Percentiles rank a stretch among this genome's conserved stretches.
Conservation (phyloP, 768 basidiomycete genomes). For the Tylopilus balloui region DNA sequence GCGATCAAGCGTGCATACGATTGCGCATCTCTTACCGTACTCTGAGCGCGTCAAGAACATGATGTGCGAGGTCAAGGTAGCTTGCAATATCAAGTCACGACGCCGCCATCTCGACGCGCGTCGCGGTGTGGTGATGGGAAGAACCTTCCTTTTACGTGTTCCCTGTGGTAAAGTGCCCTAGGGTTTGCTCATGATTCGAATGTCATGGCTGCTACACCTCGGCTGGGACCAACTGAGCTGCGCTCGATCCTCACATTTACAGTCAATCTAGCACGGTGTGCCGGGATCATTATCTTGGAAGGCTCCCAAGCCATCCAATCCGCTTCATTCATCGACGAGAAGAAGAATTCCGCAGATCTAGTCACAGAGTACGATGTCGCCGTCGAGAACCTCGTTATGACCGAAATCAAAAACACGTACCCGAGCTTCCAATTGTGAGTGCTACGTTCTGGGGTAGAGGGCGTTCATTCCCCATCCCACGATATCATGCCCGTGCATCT, state of each 20-base stretch:
- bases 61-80: conserved; percentile 18
- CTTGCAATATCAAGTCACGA: conserved; percentile 4
- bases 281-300: conserved; percentile 69
- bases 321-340: conserved; percentile 59
- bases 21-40: conserved; percentile 54
- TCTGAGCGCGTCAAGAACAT: conserved; percentile 97
- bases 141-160: conserved; percentile 21
- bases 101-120: conserved; percentile 36
- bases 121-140: conserved; percentile 29
- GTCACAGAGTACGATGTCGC: conserved; percentile 92
- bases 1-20: not conserved
- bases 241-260: conserved; percentile 64
- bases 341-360: conserved; percentile 91
- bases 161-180: no score
- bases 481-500: not conserved
- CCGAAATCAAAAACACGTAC: conserved; percentile 57
- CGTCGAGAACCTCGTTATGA: conserved; percentile 81
- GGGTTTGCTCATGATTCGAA: no score
- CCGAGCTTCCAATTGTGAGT: conserved; percentile 81
- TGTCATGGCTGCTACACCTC: conserved; percentile 7
- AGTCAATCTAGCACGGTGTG: conserved; percentile 58
- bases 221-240: conserved; percentile 41
- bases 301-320: conserved; percentile 70
- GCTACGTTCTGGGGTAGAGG: not conserved
- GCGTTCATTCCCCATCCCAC: not conserved